These are phyloP conservation scores for Agaricus subrufescens DNA, from an alignment of 768 basidiomycete species.

Conservation along the genomic window DNA sequence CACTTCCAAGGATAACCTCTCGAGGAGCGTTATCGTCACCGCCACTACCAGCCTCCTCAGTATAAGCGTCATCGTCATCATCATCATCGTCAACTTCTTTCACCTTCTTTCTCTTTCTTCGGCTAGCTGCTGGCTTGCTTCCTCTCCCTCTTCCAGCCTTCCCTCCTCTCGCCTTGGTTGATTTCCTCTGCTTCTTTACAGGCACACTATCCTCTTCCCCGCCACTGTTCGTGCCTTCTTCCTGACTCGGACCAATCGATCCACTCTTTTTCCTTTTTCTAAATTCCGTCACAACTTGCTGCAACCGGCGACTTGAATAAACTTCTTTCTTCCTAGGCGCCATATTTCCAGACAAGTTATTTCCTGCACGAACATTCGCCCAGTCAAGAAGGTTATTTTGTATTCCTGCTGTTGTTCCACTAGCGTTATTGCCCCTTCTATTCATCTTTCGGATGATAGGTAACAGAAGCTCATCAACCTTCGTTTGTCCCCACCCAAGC, in stretches of 20 bases:
- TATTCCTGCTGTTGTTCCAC: constrained; percentile 64
- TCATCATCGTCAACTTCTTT: not conserved
- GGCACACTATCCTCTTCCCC: constrained; percentile 16
- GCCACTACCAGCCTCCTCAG: not conserved
- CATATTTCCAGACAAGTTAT: constrained; percentile 41
- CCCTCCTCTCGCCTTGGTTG: not conserved
- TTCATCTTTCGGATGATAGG: constrained; percentile 90
- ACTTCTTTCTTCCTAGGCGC: constrained; percentile 79
- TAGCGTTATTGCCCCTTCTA: constrained; percentile 40
- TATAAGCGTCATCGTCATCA: not conserved
- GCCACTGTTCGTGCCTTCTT: constrained; percentile 16
- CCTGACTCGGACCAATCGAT: constrained; percentile 16
- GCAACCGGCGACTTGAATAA: constrained; percentile 82
- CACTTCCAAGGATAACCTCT: not conserved
- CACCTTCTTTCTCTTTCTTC: not conserved
- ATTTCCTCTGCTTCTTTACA: constrained; percentile 21
- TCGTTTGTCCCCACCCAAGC: constrained; percentile 73
- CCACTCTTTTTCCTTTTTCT: constrained; percentile 48
- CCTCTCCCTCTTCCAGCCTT: constrained; percentile 5
- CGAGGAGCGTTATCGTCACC: not conserved
- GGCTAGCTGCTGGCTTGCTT: not conserved
- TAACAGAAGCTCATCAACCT: constrained; percentile 87
- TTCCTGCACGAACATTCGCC: constrained; percentile 65
- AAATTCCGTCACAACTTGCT: constrained; percentile 81
- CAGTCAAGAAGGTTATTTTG: constrained; percentile 76